Evolutionary conservation across 2,329 filamentous ascomycete genomes (phyloP), one percentile per base, ranked within the genome.

Genomic region (Blastomyces emzantsi): DNA sequence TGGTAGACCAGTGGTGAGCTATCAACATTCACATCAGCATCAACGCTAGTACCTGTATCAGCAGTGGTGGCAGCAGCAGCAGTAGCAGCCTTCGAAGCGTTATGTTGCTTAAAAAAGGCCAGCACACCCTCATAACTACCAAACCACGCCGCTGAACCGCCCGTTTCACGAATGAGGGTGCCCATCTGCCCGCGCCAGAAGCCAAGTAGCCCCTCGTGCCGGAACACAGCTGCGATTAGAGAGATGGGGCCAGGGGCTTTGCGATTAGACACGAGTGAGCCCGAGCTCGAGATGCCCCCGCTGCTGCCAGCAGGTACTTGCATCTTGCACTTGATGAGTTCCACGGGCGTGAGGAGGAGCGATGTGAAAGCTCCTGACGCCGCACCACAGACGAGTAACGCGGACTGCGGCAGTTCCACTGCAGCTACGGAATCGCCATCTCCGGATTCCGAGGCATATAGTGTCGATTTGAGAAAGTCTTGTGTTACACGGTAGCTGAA

Each of bases 251-350:
- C 83, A 5, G 89, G 82, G 2, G 82, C 77, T 15, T 78, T 80
- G 15, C 67, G 61, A 13, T 71, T 72, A 30, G 73, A 22, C 41
- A 43, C 41, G 41, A 43, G 41, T 19, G 41, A 43, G 41, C 41
- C 41, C 41, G 41, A 43, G 41, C 41, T 43, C 41, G 41, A 43
- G 4, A 15, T 19, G n/a, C 0, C 22, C n/a, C 8, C n/a, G 22
- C n/a, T 25, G 47, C 47, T 28, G 1, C 22, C 47, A 25, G 78
- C 63, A 19, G 83, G 90, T 0, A 93, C 92, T 75, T 99, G 94
- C 79, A 99, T 96, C 77, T 94, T 95, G 83, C 94, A 99, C 78
- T 99, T 99, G 73, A 99, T 90, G 61, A 99, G 85, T 78, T 99
- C 94, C 68, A 99, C 91, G 0, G 94, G 94, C 0, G 94, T 99